A percentile compares a stretch with the other conserved stretches of the same genome.
phyloP scores from a whole-genome alignment of 2,329 filamentous ascomycete species.

The Apiospora pterosperma region DNA sequence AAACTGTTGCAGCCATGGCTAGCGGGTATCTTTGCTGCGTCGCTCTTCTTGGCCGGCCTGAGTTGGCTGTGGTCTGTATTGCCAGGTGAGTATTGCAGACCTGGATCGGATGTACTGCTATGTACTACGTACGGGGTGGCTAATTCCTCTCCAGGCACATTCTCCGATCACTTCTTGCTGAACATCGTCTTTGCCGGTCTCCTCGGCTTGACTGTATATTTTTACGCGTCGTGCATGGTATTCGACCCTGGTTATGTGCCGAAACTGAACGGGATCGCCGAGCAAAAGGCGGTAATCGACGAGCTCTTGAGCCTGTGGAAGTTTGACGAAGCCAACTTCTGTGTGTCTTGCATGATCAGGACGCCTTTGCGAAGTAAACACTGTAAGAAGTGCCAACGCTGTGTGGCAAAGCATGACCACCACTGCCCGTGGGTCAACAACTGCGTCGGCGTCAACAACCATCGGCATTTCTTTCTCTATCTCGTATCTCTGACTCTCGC shows the following conservation, averaged over 20 bases:
- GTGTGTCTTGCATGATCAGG: slow-evolving; percentile 89
- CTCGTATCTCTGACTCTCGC: slow-evolving; percentile 74
- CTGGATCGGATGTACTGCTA: background rate
- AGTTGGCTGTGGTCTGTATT: slow-evolving; percentile 74
- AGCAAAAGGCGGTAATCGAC: slow-evolving; percentile 86
- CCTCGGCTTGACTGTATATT: slow-evolving; percentile 71
- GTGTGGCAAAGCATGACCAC: slow-evolving; percentile 94
- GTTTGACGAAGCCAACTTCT: slow-evolving; percentile 93
- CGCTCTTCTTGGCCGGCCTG: slow-evolving; percentile 75
- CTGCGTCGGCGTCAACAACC: slow-evolving; percentile 92
- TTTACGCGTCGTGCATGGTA: slow-evolving; percentile 82
- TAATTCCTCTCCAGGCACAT: slow-evolving; percentile 53
- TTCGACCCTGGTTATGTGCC: slow-evolving; percentile 92
- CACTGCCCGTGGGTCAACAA: slow-evolving; percentile 99
- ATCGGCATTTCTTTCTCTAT: slow-evolving; percentile 93
- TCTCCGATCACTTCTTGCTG: slow-evolving; percentile 62
- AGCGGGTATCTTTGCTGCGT: slow-evolving; percentile 86
- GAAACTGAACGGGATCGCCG: slow-evolving; percentile 81
- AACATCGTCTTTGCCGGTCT: slow-evolving; percentile 72
- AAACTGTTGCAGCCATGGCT: slow-evolving; percentile 68
- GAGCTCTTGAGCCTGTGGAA: slow-evolving; percentile 82
- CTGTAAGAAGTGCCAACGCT: slow-evolving; percentile 85
- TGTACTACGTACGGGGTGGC: too few relatives aligned
- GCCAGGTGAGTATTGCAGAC: slow-evolving; percentile 52
- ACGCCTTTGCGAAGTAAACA: slow-evolving; percentile 94